Evolutionary conservation across 345 rosid species (phyloP).

Genomic region (Gossypium thurberi): DNA sequence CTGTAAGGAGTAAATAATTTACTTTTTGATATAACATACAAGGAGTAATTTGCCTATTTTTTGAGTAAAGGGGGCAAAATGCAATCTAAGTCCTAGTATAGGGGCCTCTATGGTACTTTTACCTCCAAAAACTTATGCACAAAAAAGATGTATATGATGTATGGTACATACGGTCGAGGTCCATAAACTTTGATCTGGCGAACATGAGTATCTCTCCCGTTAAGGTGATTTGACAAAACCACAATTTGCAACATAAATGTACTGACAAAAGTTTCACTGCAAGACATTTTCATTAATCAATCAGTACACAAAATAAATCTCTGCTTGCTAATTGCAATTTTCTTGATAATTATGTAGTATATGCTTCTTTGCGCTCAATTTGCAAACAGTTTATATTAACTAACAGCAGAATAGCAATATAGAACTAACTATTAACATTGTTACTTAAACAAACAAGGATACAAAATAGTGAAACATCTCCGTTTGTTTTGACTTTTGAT

Average conservation of each 20-base stretch:
- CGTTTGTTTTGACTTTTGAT: too few relatives aligned
- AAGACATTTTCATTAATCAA: conserved; percentile 15
- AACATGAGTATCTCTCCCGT: conserved; percentile 81
- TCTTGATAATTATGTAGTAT: background rate
- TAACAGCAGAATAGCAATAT: background rate
- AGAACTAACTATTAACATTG: background rate
- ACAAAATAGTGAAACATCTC: background rate
- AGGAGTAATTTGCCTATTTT: too few relatives aligned
- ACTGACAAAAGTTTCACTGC: conserved; percentile 86
- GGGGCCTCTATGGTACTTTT: too few relatives aligned
- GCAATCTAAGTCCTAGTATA: too few relatives aligned
- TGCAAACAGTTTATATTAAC: background rate
- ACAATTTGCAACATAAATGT: conserved; percentile 92
- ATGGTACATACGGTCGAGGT: conserved; percentile 54
- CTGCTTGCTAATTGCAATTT: background rate
- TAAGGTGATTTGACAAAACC: conserved; percentile 73
- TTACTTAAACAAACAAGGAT: background rate
- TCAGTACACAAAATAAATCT: background rate
- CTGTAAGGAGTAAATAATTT: too few relatives aligned
- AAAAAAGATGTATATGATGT: background rate
- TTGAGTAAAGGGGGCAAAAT: too few relatives aligned
- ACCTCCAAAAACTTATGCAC: conserved; percentile 7
- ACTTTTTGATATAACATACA: too few relatives aligned
- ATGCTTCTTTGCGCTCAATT: background rate
- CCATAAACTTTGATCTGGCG: conserved; percentile 93